phyloP scores from a whole-genome alignment of 345 rosid genomes.

The Hypericum androsaemum region DNA sequence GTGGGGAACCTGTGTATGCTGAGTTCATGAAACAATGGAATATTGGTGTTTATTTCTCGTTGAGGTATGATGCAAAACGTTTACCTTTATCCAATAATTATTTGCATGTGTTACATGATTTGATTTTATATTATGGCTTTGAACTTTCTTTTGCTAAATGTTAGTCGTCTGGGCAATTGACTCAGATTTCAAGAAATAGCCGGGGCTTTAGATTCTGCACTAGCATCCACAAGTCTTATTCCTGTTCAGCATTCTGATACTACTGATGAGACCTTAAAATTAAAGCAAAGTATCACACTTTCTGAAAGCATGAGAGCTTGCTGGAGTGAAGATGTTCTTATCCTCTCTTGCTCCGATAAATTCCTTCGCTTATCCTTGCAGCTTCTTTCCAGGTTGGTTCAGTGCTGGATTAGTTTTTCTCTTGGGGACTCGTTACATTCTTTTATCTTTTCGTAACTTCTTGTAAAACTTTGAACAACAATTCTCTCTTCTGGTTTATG shows the following conservation, averaged over 20 bases:
- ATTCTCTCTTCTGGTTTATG: not conserved
- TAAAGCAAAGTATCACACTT: slow-evolving; percentile 70
- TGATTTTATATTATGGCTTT: too few relatives aligned
- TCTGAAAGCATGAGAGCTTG: slow-evolving; percentile 78
- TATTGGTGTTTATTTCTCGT: slow-evolving; percentile 83
- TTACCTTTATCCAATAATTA: not conserved
- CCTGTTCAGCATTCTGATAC: slow-evolving; percentile 44
- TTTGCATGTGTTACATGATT: too few relatives aligned
- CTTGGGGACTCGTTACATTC: not conserved
- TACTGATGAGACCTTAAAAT: slow-evolving; percentile 39
- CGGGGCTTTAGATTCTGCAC: slow-evolving; percentile 78
- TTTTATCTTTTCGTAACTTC: not conserved
- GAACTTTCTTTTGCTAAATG: too few relatives aligned
- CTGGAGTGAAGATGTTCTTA: slow-evolving; percentile 92
- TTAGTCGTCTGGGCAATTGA: slow-evolving; percentile 9
- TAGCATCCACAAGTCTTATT: slow-evolving; percentile 48
- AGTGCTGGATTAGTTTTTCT: slow-evolving; percentile 5
- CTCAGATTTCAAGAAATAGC: slow-evolving; percentile 98
- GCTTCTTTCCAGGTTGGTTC: slow-evolving; percentile 72
- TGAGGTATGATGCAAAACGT: slow-evolving; percentile 55
- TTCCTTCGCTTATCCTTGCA: slow-evolving; percentile 95
- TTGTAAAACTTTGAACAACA: not conserved
- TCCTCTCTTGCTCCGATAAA: slow-evolving; percentile 83
- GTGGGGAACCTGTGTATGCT: slow-evolving; percentile 53
- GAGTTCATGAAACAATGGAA: slow-evolving; percentile 99